Conservation (phyloP, 768 basidiomycete species). For the Lentinula sp. region DNA sequence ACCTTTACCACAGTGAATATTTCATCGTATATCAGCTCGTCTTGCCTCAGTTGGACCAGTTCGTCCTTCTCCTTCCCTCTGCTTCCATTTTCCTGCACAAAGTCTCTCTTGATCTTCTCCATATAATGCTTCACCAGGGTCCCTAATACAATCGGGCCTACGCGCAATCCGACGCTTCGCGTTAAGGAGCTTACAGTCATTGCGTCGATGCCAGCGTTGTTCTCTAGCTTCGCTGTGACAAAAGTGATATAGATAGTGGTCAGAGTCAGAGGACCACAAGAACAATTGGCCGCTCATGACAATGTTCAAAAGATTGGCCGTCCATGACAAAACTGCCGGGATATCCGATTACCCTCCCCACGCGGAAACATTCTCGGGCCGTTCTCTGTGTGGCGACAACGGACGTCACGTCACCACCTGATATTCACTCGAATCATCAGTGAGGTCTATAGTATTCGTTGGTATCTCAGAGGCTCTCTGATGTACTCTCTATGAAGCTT, state of each 20-base stretch:
- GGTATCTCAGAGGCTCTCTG: too few relatives aligned
- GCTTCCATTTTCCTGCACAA: conserved; percentile 11
- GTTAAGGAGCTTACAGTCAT: conserved; percentile 44
- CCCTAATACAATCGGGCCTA: conserved; percentile 69
- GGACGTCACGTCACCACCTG: too few relatives aligned
- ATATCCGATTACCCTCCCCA: neutral
- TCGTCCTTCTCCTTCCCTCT: conserved; percentile 24
- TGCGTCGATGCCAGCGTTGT: neutral
- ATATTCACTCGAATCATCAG: too few relatives aligned
- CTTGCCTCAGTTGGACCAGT: conserved; percentile 41
- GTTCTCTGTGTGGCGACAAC: too few relatives aligned
- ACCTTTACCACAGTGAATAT: conserved; percentile 75
- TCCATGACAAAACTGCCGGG: neutral
- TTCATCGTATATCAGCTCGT: conserved; percentile 79
- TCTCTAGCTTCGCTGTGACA: neutral
- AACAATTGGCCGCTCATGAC: neutral
- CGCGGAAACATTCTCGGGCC: neutral
- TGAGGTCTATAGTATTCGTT: too few relatives aligned
- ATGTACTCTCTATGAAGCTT: too few relatives aligned
- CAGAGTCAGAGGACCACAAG: neutral
- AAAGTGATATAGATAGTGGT: neutral
- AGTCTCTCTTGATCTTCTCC: conserved; percentile 47
- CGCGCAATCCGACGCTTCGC: conserved; percentile 51
- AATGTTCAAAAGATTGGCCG: neutral
- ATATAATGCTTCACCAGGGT: conserved; percentile 87